A percentile compares a stretch with the other conserved stretches of the same genome.
Evolutionary conservation across 2,329 filamentous ascomycete species (phyloP).

Genomic region (Cladophialophora exuberans): DNA sequence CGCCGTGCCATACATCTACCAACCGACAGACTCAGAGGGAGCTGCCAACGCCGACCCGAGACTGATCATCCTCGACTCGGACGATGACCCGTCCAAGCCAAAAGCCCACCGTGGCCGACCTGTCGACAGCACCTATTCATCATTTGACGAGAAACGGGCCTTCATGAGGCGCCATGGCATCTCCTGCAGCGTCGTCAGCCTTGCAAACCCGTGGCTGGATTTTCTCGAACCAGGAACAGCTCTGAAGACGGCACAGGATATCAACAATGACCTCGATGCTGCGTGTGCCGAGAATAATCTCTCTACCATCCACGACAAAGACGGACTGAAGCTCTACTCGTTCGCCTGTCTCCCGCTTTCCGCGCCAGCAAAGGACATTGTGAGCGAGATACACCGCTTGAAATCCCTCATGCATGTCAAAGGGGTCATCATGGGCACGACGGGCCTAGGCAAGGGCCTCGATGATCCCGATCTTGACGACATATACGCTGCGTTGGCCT

Average conservation of each 20-base stretch:
- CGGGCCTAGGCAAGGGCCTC: constrained; percentile 76
- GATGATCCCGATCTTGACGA: constrained; percentile 76
- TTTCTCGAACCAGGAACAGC: constrained; percentile 70
- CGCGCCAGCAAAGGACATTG: constrained; percentile 64
- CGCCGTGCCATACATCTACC: constrained; percentile 49
- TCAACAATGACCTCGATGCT: constrained; percentile 77
- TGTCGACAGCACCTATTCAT: constrained; percentile 80
- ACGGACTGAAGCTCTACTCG: constrained; percentile 66
- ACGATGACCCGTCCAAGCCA: constrained; percentile 46
- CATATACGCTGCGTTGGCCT: constrained; percentile 71
- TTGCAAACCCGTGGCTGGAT: constrained; percentile 94
- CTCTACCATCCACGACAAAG: constrained; percentile 27
- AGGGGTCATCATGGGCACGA: constrained; percentile 87
- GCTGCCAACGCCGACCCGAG: constrained; percentile 39
- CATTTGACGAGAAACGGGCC: constrained; percentile 74
- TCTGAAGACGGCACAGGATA: constrained; percentile 62
- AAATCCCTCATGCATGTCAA: constrained; percentile 67
- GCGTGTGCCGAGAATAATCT: constrained; percentile 63
- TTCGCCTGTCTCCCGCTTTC: constrained; percentile 82
- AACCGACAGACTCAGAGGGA: constrained; percentile 36
- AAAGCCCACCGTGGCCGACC: constrained; percentile 69
- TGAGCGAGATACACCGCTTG: constrained; percentile 67
- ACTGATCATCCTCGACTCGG: constrained; percentile 52
- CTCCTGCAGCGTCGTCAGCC: constrained; percentile 79
- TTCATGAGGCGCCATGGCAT: constrained; percentile 90